phyloP scores from a whole-genome alignment of 1,139 yeast genomes.

The Blastobotrys arbuscula region DNA sequence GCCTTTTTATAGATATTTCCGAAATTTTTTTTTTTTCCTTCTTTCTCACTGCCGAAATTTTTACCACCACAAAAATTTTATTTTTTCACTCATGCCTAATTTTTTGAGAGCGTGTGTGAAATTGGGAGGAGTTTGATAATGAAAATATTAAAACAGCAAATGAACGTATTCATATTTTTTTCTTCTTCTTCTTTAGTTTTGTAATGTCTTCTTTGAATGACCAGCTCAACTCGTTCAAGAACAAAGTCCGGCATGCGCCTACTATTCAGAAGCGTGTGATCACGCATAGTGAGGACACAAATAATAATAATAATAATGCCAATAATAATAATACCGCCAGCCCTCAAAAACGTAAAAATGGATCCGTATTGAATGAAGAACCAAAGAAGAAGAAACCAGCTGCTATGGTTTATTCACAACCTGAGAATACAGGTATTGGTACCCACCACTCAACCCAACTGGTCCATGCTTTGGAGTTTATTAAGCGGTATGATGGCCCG shows the following conservation, averaged over 20 bases:
- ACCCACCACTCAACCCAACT: conserved; percentile 76
- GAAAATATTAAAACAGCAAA: neutral
- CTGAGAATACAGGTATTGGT: conserved; percentile 39
- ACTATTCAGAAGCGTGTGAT: conserved; percentile 39
- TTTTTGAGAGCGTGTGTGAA: no score
- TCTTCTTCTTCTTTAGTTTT: neutral
- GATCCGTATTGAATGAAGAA: conserved; percentile 18
- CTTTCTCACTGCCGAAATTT: no score
- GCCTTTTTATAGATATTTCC: no score
- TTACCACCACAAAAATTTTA: no score
- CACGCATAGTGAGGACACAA: conserved; percentile 17
- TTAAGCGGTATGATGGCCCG: conserved; percentile 65
- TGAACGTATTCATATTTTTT: neutral
- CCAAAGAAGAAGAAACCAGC: conserved; percentile 23
- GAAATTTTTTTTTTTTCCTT: no score
- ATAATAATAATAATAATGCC: conserved; percentile 20
- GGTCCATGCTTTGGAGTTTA: conserved; percentile 82
- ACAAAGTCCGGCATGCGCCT: conserved; percentile 52
- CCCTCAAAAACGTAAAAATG: conserved; percentile 15
- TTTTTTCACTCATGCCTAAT: neutral
- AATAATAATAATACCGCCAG: conserved; percentile 16
- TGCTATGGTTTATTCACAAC: conserved; percentile 33
- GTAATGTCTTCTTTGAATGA: conserved; percentile 36
- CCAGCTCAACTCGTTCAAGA: conserved; percentile 55
- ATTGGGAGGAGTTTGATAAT: neutral